Evolutionary conservation across 352 stramenopile species (phyloP).

Genomic region (Pythium grandisporangium): DNA sequence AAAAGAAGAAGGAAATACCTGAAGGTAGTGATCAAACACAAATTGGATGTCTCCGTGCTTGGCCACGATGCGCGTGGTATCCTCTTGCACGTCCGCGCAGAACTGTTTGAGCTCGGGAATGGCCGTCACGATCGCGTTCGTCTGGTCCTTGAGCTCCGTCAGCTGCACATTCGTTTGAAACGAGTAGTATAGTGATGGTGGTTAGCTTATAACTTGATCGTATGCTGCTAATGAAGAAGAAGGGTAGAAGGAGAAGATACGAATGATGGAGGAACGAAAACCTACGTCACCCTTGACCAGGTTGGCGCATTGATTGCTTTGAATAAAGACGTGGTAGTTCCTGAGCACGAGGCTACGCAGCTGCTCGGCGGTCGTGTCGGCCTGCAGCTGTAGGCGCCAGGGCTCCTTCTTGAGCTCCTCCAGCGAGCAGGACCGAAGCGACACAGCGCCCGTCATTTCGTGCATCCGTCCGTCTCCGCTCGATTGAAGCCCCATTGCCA

Average conservation of each 20-base stretch:
- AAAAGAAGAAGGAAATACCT: slow-evolving; percentile 25
- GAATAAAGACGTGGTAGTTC: slow-evolving; percentile 89
- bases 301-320: slow-evolving; percentile 81
- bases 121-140: slow-evolving; percentile 23
- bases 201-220: too few species aligned
- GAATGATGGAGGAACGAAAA: too few species aligned
- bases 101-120: slow-evolving; percentile 53
- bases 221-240: too few species aligned
- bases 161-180: slow-evolving; percentile 39
- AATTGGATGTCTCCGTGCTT: slow-evolving; percentile 83
- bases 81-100: slow-evolving; percentile 38
- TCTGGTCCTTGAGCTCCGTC: slow-evolving; percentile 62
- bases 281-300: slow-evolving; percentile 73
- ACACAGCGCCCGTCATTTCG: slow-evolving; percentile 11
- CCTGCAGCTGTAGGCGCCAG: slow-evolving; percentile 68
- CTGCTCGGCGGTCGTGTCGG: slow-evolving; percentile 69
- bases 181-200: too few species aligned
- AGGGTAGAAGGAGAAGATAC: too few species aligned
- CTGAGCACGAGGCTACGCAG: slow-evolving; percentile 74
- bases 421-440: slow-evolving; percentile 50
- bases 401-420: slow-evolving; percentile 84
- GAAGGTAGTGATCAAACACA: slow-evolving; percentile 85
- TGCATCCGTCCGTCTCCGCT: too few species aligned
- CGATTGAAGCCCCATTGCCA: too few species aligned
- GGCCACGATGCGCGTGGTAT: slow-evolving; percentile 41